These are phyloP conservation scores for Myochromella boudieri DNA, from an alignment of 768 basidiomycete genomes.

Conservation along the genomic window DNA sequence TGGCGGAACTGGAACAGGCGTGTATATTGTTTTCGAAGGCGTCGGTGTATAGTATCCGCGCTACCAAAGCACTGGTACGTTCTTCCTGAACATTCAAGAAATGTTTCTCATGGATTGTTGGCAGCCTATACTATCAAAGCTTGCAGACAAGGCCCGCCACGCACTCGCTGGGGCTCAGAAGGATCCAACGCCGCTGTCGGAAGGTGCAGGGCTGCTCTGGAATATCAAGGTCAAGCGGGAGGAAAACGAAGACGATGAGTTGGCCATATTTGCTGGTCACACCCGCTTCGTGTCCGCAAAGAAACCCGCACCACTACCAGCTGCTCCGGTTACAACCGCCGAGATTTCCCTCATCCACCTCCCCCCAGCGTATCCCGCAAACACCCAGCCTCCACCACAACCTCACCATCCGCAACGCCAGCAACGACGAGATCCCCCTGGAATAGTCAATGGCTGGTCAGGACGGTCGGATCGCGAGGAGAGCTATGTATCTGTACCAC, in stretches of 20 bases:
- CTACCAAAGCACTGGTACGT: slow-evolving; percentile 64
- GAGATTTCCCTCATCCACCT: background rate
- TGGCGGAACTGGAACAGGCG: slow-evolving; percentile 68
- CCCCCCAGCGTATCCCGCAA: slow-evolving; percentile 13
- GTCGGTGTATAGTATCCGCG: slow-evolving; percentile 56
- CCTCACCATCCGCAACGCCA: background rate
- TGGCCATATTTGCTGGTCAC: slow-evolving; percentile 68
- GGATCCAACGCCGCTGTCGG: slow-evolving; percentile 28
- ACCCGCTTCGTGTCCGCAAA: slow-evolving; percentile 59
- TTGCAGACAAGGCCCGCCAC: slow-evolving; percentile 66
- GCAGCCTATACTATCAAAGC: slow-evolving; percentile 58
- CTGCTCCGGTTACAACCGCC: background rate
- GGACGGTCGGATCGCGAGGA: background rate
- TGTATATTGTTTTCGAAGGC: slow-evolving; percentile 66
- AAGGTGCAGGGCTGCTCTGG: slow-evolving; percentile 47
- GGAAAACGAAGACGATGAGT: slow-evolving; percentile 60
- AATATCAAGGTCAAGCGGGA: slow-evolving; percentile 45
- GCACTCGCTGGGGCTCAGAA: slow-evolving; percentile 46
- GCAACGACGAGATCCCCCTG: background rate
- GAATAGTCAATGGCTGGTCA: slow-evolving; percentile 4
- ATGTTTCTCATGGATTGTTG: background rate
- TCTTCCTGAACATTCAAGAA: background rate
- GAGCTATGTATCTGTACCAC: slow-evolving; percentile 1
- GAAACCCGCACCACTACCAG: slow-evolving; percentile 23
- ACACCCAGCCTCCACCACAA: slow-evolving; percentile 4